Base-by-base conservation (phyloP, 2,329 filamentous ascomycete genomes). In the Pseudocercospora crystallina region DNA sequence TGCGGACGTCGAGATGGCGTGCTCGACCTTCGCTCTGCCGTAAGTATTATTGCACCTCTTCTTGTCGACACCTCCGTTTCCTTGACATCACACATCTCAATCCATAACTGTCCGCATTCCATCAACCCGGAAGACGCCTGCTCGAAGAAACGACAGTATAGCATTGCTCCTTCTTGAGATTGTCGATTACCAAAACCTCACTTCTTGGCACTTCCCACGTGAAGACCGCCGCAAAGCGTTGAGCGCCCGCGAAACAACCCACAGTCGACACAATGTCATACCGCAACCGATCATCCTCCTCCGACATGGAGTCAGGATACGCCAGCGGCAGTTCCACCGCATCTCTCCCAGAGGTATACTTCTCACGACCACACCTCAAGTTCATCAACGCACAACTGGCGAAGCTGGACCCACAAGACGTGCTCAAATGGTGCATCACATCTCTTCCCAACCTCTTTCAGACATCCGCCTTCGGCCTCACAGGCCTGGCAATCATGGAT, bases 321-420 rank as follows among this genome's bases (percentile, higher is more conserved):
- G 89, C 84, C 65, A 87, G 73, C 72, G 86, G 81, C 36, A 77
- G 79, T 44, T 84, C 82, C 31, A 86, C 81, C 61, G 75, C 77
- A 45, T 76, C 76, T 59, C 78, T 92, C 14, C 87, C 91, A 11
- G 82, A 89, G 54, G 80, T 97, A 64, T 84, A 86, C 71, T 90
- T 99, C 76, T 92, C 89, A 60, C 87, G 87, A 70, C 82, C 86
- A 57, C 92, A 99, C 71, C 79, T 97, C 61, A 86, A 89, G 65
- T 92, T 92, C 72, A 80, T 99, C 70, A 99, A 99, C 79, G 75
- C 84, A 58, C 90, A 95, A 72, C 77, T 99, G 62, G 88, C 94
- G 71, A 82, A 85, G 67, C 87, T 97, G 71, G 84, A 91, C 68
- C 89, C 94, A 55, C 80, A 92, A 73, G 92, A 96, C 59, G 87